A percentile compares a stretch with the other conserved stretches of the same genome.
phyloP scores from a whole-genome alignment of 345 rosid genomes.

The Psidium friedrichsthalianum region DNA sequence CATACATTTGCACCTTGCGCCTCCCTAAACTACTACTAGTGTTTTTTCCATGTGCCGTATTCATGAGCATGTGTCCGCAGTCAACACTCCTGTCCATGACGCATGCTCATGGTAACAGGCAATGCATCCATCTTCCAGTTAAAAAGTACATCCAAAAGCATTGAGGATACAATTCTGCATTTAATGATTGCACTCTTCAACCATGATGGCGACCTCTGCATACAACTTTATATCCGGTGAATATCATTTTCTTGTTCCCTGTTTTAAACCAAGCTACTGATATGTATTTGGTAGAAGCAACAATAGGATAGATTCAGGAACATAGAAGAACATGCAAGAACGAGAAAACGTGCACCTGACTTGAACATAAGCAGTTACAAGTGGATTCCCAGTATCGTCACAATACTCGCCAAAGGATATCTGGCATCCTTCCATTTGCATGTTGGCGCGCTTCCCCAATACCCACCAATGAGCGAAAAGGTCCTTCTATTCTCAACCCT shows the following conservation, averaged over 20 bases:
- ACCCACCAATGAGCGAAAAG: slow-evolving; percentile 70
- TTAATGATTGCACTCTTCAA: background rate
- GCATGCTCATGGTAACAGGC: background rate
- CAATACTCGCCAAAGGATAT: slow-evolving; percentile 68
- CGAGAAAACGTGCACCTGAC: slow-evolving; percentile 10
- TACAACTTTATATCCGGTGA: background rate
- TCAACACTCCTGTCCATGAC: background rate
- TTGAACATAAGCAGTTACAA: slow-evolving; percentile 7
- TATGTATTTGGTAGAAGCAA: background rate
- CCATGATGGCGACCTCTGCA: background rate
- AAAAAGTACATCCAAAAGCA: background rate
- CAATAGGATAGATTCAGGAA: background rate
- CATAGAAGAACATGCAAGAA: background rate
- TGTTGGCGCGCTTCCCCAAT: slow-evolving; percentile 82
- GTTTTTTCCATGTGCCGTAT: background rate
- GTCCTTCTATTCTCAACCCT: slow-evolving; percentile 41
- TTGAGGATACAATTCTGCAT: background rate
- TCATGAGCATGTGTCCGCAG: background rate
- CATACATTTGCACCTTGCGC: background rate
- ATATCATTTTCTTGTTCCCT: background rate
- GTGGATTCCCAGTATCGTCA: slow-evolving; percentile 29
- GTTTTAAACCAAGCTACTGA: background rate
- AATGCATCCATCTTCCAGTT: background rate
- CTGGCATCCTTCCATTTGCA: slow-evolving; percentile 57
- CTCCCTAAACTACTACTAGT: background rate